These are phyloP conservation scores for Penicillium flavigenum DNA, from an alignment of 495 filamentous ascomycete species.

Conservation along the genomic window DNA sequence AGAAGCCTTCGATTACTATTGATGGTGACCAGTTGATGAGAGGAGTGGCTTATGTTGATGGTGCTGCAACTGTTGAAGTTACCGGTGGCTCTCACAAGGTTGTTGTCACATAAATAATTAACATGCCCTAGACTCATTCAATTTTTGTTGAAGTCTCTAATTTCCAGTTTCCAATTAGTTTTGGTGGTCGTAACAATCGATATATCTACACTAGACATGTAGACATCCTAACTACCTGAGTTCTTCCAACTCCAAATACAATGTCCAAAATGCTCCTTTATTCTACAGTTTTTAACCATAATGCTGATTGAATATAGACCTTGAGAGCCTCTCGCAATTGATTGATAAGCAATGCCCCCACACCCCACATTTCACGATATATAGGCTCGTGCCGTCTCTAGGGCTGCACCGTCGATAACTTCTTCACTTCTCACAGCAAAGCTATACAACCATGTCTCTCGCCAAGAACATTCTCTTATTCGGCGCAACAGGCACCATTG, in stretches of 20 bases:
- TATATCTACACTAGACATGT: not conserved
- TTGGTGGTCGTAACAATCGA: not conserved
- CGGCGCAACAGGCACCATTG: constrained; percentile 69
- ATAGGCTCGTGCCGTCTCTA: not conserved
- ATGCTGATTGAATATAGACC: not conserved
- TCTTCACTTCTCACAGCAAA: not conserved
- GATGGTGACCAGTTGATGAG: constrained; percentile 28
- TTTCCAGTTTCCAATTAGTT: not conserved
- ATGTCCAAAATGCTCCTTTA: not conserved
- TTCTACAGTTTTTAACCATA: not conserved
- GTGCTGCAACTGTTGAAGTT: constrained; percentile 26
- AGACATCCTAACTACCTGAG: not conserved
- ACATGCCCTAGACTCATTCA: not conserved
- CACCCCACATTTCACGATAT: constrained; percentile 12
- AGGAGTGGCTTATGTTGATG: constrained; percentile 21
- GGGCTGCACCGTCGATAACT: not conserved
- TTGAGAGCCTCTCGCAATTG: not conserved
- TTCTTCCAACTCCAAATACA: not conserved
- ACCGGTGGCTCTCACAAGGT: constrained; percentile 33
- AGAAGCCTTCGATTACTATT: constrained; percentile 31
- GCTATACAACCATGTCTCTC: constrained; percentile 14
- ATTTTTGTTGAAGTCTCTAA: not conserved
- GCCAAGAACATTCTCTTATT: constrained; percentile 59
- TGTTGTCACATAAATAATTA: constrained; percentile 15
- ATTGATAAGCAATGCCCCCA: constrained; percentile 31